These are phyloP conservation scores for Tubosaeta sp. DNA, from an alignment of 768 basidiomycete species.

Conservation along the genomic window DNA sequence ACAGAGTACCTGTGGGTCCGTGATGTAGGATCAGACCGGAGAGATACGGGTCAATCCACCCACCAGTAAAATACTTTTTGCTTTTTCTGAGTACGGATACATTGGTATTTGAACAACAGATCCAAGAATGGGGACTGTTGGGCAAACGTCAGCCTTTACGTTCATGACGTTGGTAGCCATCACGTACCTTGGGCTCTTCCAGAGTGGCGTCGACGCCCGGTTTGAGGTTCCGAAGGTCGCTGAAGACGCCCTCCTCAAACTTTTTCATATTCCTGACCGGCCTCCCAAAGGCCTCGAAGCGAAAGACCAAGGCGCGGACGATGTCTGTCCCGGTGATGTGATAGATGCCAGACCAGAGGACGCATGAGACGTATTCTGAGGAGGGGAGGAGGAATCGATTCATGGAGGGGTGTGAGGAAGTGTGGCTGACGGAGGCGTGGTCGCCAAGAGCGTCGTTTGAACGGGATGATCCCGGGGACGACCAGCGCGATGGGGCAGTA, in stretches of 20 bases:
- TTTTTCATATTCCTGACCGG: slow-evolving; percentile 94
- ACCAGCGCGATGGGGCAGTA: slow-evolving; percentile 78
- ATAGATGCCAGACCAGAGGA: slow-evolving; percentile 87
- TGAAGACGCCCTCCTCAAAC: slow-evolving; percentile 96
- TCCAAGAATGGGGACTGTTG: slow-evolving; percentile 86
- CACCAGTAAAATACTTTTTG: slow-evolving; percentile 99
- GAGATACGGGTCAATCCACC: slow-evolving; percentile 22
- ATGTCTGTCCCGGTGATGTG: slow-evolving; percentile 98
- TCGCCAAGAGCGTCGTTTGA: slow-evolving; percentile 14
- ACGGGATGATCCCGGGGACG: slow-evolving; percentile 31
- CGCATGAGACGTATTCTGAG: slow-evolving; percentile 85
- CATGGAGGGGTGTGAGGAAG: slow-evolving; percentile 69
- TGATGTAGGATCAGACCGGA: neutral
- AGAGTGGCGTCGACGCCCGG: slow-evolving; percentile 89
- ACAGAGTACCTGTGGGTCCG: slow-evolving; percentile 76
- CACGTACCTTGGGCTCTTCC: slow-evolving; percentile 90
- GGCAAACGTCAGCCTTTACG: neutral
- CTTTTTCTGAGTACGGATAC: slow-evolving; percentile 97
- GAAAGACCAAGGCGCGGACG: slow-evolving; percentile 89
- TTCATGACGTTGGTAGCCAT: neutral
- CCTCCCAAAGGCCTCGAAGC: slow-evolving; percentile 88
- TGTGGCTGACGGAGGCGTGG: slow-evolving; percentile 32
- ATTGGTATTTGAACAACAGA: slow-evolving; percentile 92
- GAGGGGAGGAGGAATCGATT: slow-evolving; percentile 86
- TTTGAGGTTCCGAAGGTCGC: slow-evolving; percentile 89